Evolutionary conservation across 2,329 filamentous ascomycete genomes (phyloP), one percentile per base, ranked within the genome.

Genomic region (Aspergillus sp.): DNA sequence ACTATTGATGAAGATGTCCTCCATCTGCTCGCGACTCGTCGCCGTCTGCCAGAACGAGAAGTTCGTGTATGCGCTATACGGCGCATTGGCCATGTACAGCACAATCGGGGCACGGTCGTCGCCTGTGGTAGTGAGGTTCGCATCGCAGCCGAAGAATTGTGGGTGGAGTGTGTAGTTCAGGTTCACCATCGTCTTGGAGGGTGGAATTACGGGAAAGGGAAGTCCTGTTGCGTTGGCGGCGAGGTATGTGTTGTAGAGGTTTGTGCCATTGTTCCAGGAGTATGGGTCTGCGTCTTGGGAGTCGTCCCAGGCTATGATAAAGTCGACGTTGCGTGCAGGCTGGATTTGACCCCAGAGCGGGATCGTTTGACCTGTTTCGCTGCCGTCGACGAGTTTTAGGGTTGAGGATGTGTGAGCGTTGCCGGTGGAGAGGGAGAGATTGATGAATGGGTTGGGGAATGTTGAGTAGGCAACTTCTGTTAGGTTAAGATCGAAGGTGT

Each of bases 61-160:
- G 13, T 49, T 49, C 44, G 44, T 49, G 44, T 49, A 49, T 10
- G 44, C 44, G 44, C 44, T 49, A n/a, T 49, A 49, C 11, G 44
- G 44, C 21, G 44, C 44, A 27, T 49, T 49, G 5, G 44, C 44
- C 21, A 27, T 15, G 23, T 49, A 49, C 11, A 49, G 23, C 21
- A 49, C 44, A 13, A 49, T 15, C 6, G 44, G 44, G 11, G 44
- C 23, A 5, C 44, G 44, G 7, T 25, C 23, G 21, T 49, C 44
- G 5, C 21, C 44, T 10, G 44, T 49, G 23, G 44, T 49, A 11
- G 44, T 49, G 21, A 49, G 23, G 21, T 30, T 49, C 5, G 44
- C 44, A 25, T 27, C 44, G 15, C 44, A 49, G 44, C 44, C 44
- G 44, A 49, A 49, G 6, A 49, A n/a, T 13, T n/a, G 11, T 1